Evolutionary conservation across 2,329 filamentous ascomycete species (phyloP).

Genomic region (Colletotrichum nymphaeae): DNA sequence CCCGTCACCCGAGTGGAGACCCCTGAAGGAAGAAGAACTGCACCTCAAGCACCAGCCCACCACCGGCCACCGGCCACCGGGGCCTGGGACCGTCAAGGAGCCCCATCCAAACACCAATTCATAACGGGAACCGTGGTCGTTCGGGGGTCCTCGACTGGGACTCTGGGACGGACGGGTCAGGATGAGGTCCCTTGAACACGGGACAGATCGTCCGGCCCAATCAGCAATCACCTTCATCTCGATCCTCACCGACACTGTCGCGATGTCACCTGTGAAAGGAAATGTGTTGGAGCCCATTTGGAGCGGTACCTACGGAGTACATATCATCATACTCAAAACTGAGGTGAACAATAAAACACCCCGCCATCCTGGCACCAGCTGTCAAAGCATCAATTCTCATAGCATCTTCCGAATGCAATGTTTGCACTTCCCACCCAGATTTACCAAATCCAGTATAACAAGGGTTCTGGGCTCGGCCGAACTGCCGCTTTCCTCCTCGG

Average conservation of each 20-base stretch:
- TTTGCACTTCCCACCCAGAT: not conserved
- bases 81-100: not conserved
- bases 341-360: not conserved
- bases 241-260: not conserved
- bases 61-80: not conserved
- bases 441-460: not conserved
- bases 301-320: not conserved
- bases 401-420: not conserved
- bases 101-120: slow-evolving; percentile 8
- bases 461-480: slow-evolving; percentile 27
- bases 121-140: slow-evolving; percentile 6
- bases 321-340: too few relatives aligned
- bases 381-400: not conserved
- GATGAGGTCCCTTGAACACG: slow-evolving; percentile 22
- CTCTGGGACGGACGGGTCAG: slow-evolving; percentile 2
- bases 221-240: not conserved
- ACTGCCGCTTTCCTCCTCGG: slow-evolving; percentile 23
- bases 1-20: not conserved
- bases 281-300: too few relatives aligned
- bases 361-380: not conserved
- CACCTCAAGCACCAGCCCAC: not conserved
- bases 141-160: slow-evolving; percentile 9
- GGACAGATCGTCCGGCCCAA: slow-evolving; percentile 33
- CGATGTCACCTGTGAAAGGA: not conserved
- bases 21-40: not conserved